Conservation (phyloP, 345 rosid species). For the Nasturtium officinale region DNA sequence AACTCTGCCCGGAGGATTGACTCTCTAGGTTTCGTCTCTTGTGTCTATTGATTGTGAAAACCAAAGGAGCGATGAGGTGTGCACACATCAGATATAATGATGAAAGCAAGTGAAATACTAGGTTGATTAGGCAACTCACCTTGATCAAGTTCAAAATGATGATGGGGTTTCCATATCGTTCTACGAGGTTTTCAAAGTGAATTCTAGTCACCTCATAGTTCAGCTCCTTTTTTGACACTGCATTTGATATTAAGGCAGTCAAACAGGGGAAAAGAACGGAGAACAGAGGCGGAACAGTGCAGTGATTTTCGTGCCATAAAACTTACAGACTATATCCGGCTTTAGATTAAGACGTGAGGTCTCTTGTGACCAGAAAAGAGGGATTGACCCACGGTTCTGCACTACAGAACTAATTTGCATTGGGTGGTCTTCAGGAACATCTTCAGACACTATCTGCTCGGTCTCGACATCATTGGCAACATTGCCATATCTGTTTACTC, state of each 20-base stretch:
- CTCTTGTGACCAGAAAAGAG: constrained; percentile 97
- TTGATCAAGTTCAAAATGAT: constrained; percentile 88
- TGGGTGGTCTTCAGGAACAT: constrained; percentile 66
- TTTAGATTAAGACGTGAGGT: constrained; percentile 88
- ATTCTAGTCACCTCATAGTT: constrained; percentile 86
- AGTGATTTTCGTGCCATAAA: constrained; percentile 31
- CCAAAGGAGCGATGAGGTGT: constrained; percentile 3
- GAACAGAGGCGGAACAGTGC: not conserved
- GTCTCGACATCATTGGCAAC: constrained; percentile 98
- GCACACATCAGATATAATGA: not conserved
- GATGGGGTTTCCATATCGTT: constrained; percentile 92
- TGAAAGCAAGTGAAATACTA: not conserved
- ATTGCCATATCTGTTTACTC: constrained; percentile 81
- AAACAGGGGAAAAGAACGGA: not conserved
- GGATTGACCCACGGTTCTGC: constrained; percentile 96
- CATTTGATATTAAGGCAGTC: constrained; percentile 28
- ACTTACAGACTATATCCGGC: constrained; percentile 89
- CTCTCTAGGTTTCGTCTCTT: constrained; percentile 74
- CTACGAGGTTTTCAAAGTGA: constrained; percentile 83
- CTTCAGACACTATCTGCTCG: constrained; percentile 88
- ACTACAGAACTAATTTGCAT: constrained; percentile 77
- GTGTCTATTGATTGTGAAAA: constrained; percentile 36
- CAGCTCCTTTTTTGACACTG: constrained; percentile 83
- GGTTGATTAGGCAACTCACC: constrained; percentile 48
- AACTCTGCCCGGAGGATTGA: constrained; percentile 91